These are phyloP conservation scores for Aspergillus tubingensis DNA, from an alignment of 2,329 filamentous ascomycete genomes.

Conservation along the genomic window DNA sequence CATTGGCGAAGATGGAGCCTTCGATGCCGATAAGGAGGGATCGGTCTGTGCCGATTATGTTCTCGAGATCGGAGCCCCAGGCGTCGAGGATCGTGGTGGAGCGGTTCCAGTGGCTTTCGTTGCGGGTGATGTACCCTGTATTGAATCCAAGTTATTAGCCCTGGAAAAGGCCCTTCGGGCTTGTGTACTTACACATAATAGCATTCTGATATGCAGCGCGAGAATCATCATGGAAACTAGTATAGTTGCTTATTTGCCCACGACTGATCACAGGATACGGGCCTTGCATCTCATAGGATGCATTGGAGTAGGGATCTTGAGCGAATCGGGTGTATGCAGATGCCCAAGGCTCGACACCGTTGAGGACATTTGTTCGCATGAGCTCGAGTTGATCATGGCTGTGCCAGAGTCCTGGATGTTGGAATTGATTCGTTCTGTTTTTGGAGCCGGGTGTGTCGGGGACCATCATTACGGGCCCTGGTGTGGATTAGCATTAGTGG, in stretches of 20 bases:
- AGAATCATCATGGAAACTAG: not conserved
- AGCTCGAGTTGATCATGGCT: not conserved
- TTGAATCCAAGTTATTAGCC: too few relatives aligned
- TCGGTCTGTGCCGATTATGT: slow-evolving; percentile 22
- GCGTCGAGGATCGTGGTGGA: slow-evolving; percentile 41
- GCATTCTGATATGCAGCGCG: slow-evolving; percentile 4
- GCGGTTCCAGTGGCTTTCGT: slow-evolving; percentile 37
- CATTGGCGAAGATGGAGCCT: slow-evolving; percentile 45
- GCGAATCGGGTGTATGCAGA: not conserved
- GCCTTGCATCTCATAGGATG: not conserved
- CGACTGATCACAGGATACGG: not conserved
- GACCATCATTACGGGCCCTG: too few relatives aligned
- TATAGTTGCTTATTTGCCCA: slow-evolving; percentile 1
- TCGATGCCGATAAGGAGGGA: slow-evolving; percentile 44
- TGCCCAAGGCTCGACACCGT: not conserved
- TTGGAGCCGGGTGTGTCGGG: too few relatives aligned
- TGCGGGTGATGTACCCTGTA: slow-evolving; percentile 42
- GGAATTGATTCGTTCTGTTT: not conserved
- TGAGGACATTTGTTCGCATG: not conserved
- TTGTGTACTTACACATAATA: not conserved
- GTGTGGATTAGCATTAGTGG: too few relatives aligned
- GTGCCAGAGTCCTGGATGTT: not conserved
- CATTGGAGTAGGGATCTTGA: not conserved
- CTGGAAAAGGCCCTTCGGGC: not conserved
- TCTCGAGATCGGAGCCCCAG: slow-evolving; percentile 19